Conservation (phyloP, 495 filamentous ascomycete genomes). For the Aspergillus taichungensis region DNA sequence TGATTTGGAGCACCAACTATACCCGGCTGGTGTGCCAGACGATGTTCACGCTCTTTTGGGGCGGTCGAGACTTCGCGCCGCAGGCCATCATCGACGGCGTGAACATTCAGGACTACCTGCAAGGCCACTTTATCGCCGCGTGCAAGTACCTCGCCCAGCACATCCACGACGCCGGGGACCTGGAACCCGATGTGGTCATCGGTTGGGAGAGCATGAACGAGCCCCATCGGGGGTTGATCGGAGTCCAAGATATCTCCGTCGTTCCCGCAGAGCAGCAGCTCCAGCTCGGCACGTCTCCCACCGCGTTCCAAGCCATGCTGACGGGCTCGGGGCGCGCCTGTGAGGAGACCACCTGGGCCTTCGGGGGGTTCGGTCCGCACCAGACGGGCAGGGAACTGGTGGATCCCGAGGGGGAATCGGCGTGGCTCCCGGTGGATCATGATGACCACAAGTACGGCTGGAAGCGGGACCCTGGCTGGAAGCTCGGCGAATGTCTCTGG, state of each 20-base stretch:
- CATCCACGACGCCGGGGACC: conserved; percentile 83
- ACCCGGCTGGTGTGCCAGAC: conserved; percentile 76
- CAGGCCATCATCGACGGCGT: conserved; percentile 90
- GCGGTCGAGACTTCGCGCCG: conserved; percentile 84
- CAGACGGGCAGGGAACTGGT: conserved; percentile 76
- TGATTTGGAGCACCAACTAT: conserved; percentile 99
- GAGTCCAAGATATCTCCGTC: conserved; percentile 71
- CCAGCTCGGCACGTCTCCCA: conserved; percentile 88
- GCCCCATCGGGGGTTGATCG: conserved; percentile 81
- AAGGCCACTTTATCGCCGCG: conserved; percentile 75
- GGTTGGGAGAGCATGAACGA: conserved; percentile 96
- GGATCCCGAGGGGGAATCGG: conserved; percentile 76
- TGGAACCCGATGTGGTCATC: conserved; percentile 81
- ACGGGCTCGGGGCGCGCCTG: conserved; percentile 82
- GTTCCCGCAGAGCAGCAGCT: conserved; percentile 85
- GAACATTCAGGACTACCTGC: conserved; percentile 95
- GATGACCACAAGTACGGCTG: conserved; percentile 86
- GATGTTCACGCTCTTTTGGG: conserved; percentile 94
- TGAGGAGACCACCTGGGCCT: conserved; percentile 85
- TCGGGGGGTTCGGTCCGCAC: conserved; percentile 85
- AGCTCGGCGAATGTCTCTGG: conserved; percentile 88
- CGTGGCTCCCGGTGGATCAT: conserved; percentile 73
- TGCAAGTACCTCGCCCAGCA: conserved; percentile 69
- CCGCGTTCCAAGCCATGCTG: conserved; percentile 88
- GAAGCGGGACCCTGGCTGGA: conserved; percentile 82